phyloP scores from a whole-genome alignment of 495 filamentous ascomycete genomes.

The Lasiosphaeria ovina region DNA sequence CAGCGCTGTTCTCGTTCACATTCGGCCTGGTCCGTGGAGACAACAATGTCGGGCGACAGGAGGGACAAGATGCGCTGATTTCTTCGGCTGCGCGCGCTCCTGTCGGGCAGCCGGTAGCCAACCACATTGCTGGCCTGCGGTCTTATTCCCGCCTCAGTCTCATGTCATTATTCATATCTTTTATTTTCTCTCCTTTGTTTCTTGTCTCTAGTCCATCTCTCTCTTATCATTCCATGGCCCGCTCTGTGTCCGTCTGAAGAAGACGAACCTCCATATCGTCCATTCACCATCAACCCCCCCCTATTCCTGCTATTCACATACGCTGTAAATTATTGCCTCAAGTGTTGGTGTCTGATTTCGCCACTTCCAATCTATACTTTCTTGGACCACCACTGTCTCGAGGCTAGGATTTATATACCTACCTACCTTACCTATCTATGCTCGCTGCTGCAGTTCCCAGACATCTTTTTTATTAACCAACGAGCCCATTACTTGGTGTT shows the following conservation, averaged over 20 bases:
- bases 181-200: not conserved
- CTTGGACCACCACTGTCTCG: not conserved
- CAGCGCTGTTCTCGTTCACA: not conserved
- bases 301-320: too few relatives aligned
- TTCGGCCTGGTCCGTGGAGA: constrained; percentile 1
- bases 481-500: constrained; percentile 5
- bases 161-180: not conserved
- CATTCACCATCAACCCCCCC: too few relatives aligned
- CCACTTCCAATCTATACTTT: not conserved
- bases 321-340: too few relatives aligned
- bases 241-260: too few relatives aligned
- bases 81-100: not conserved
- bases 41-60: not conserved
- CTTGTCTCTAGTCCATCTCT: too few relatives aligned
- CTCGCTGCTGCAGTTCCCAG: not conserved
- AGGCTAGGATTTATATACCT: not conserved
- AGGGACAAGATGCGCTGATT: not conserved
- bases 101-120: not conserved
- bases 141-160: not conserved
- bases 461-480: not conserved
- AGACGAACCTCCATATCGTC: too few relatives aligned
- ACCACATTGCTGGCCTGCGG: not conserved
- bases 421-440: not conserved
- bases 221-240: too few relatives aligned
- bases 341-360: not conserved